A percentile compares a stretch with the other conserved stretches of the same genome.
These are phyloP conservation scores for Dalbergia cochinchinensis DNA, from an alignment of 306 rosid genomes.

Conservation along the genomic window DNA sequence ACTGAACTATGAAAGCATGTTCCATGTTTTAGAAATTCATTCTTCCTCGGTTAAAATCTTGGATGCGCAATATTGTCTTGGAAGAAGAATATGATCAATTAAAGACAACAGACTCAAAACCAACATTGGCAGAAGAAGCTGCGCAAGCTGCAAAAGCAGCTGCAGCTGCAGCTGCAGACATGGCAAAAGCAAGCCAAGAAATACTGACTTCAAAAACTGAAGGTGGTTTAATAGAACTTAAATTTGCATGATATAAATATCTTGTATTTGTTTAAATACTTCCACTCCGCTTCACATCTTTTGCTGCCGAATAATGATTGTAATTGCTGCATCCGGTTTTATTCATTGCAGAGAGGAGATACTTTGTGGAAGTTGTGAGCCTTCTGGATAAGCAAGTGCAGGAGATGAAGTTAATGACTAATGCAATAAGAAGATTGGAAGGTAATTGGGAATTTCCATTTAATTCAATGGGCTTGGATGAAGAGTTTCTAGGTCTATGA, in stretches of 20 bases:
- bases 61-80: constrained; percentile 76
- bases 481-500: background rate
- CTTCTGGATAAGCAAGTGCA: constrained; percentile 72
- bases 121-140: constrained; percentile 75
- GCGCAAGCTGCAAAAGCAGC: constrained; percentile 86
- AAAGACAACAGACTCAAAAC: constrained; percentile 56
- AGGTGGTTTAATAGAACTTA: constrained; percentile 57
- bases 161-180: constrained; percentile 82
- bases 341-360: constrained; percentile 62
- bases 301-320: constrained; percentile 29
- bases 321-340: constrained; percentile 39
- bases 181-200: constrained; percentile 80
- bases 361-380: constrained; percentile 59
- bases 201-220: constrained; percentile 66
- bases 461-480: constrained; percentile 26
- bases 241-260: constrained; percentile 23
- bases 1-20: constrained; percentile 30
- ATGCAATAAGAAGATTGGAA: constrained; percentile 72
- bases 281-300: constrained; percentile 21
- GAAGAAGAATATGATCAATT: constrained; percentile 63
- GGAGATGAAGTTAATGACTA: constrained; percentile 85
- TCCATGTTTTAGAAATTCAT: constrained; percentile 65
- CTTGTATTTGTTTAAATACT: background rate
- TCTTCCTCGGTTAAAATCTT: constrained; percentile 78
- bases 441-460: constrained; percentile 54